A percentile compares a stretch with the other conserved stretches of the same genome.
phyloP scores from a whole-genome alignment of 2,329 filamentous ascomycete genomes.

The Aspergillus carbonarius region DNA sequence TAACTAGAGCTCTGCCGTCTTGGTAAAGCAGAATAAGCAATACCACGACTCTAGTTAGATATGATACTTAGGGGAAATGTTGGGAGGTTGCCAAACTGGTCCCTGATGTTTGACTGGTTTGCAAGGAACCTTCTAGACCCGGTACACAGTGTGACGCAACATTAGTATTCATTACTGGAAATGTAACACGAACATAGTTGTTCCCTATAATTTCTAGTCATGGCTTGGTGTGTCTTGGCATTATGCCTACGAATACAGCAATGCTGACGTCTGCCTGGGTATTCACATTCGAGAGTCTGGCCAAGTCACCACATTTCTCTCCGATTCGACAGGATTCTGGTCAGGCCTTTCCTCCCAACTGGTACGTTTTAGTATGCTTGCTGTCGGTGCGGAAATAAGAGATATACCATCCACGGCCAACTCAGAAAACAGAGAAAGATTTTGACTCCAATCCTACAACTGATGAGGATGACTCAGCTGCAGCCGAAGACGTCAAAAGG shows the following conservation, averaged over 20 bases:
- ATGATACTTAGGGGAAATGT: too few species aligned
- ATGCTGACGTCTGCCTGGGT: constrained; percentile 5
- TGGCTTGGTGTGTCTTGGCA: too few species aligned
- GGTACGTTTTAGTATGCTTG: background rate
- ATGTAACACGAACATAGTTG: too few species aligned
- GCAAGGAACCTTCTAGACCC: too few species aligned
- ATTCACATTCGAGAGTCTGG: constrained; percentile 3
- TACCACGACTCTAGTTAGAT: too few species aligned
- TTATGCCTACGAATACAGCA: constrained; percentile 1
- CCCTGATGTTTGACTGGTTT: too few species aligned
- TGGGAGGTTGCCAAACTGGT: too few species aligned
- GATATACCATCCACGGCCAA: constrained; percentile 1
- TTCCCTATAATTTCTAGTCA: too few species aligned
- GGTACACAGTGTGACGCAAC: too few species aligned
- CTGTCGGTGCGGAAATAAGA: background rate
- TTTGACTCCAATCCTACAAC: background rate
- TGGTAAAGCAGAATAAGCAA: too few species aligned
- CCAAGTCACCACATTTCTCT: background rate
- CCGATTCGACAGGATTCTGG: constrained; percentile 7
- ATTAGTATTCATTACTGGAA: too few species aligned
- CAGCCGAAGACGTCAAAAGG: background rate
- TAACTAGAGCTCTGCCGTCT: too few species aligned
- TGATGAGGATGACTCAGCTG: background rate
- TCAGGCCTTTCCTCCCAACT: background rate
- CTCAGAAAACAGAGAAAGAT: background rate